These are phyloP conservation scores for Cerrena zonata DNA, from an alignment of 1,284 basidiomycete species.

Conservation along the genomic window DNA sequence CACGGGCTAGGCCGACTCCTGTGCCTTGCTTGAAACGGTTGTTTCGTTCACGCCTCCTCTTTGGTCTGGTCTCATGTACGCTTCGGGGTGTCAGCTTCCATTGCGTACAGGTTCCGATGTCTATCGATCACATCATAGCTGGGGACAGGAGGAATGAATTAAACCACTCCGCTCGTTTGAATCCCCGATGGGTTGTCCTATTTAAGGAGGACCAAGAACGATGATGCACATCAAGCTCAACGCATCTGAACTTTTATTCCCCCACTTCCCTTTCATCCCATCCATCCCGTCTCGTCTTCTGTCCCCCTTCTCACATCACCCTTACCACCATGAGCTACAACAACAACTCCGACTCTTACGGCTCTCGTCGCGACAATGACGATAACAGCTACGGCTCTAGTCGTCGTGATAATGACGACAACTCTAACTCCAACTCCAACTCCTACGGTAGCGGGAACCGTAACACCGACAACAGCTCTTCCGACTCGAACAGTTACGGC, in stretches of 20 bases:
- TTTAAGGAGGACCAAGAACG: background rate
- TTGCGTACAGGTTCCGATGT: background rate
- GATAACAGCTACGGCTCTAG: slow-evolving; percentile 5
- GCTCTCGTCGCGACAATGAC: slow-evolving; percentile 13
- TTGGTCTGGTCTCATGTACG: background rate
- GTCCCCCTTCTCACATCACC: background rate
- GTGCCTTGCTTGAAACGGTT: background rate
- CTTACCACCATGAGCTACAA: slow-evolving; percentile 9
- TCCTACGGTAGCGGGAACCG: slow-evolving; percentile 8
- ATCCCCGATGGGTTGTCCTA: background rate
- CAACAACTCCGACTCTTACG: slow-evolving; percentile 12
- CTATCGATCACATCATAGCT: background rate
- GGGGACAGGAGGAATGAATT: background rate
- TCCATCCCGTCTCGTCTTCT: background rate
- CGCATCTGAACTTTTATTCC: background rate
- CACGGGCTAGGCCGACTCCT: background rate
- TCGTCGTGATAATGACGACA: slow-evolving; percentile 11
- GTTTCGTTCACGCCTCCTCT: background rate
- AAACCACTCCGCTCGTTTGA: no score
- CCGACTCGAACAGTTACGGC: slow-evolving; percentile 13
- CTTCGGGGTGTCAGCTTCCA: background rate
- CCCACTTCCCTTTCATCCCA: background rate
- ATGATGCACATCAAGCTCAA: background rate
- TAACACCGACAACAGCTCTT: slow-evolving; percentile 16
- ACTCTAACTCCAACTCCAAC: slow-evolving; percentile 16